A percentile compares a stretch with the other conserved stretches of the same genome.
Conservation (phyloP, 2,329 filamentous ascomycete species). For the Bertia moriformis region DNA sequence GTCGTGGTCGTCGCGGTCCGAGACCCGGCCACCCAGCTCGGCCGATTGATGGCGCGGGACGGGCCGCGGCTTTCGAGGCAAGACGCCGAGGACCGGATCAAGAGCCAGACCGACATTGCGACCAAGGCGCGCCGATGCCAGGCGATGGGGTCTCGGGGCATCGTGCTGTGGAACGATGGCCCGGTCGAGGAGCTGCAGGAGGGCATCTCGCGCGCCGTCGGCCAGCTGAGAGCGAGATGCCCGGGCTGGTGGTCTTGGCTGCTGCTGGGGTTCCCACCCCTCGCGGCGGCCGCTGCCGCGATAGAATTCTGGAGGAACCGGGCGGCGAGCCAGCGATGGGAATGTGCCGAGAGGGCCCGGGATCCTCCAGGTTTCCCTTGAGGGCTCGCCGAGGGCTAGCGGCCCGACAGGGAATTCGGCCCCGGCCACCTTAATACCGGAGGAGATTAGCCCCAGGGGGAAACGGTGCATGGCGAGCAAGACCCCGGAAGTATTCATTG, state of each 20-base stretch:
- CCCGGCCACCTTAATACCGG: too few relatives aligned
- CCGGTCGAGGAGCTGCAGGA: slow-evolving; percentile 53
- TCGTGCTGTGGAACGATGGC: slow-evolving; percentile 85
- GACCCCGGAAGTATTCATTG: too few relatives aligned
- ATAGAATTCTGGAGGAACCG: slow-evolving; percentile 64
- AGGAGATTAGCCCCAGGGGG: too few relatives aligned
- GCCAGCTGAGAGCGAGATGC: slow-evolving; percentile 43
- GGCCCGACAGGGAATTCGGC: too few relatives aligned
- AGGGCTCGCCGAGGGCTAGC: too few relatives aligned
- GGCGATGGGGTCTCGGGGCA: slow-evolving; percentile 47
- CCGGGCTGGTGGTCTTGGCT: slow-evolving; percentile 76
- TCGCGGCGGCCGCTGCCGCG: slow-evolving; percentile 52
- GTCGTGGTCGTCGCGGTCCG: slow-evolving; percentile 76
- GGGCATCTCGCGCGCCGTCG: slow-evolving; percentile 54
- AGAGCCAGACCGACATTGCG: slow-evolving; percentile 72
- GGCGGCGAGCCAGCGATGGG: slow-evolving; percentile 58
- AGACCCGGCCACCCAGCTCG: slow-evolving; percentile 71
- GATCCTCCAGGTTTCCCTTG: too few relatives aligned
- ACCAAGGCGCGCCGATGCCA: slow-evolving; percentile 68
- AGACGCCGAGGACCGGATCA: slow-evolving; percentile 75
- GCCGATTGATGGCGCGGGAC: slow-evolving; percentile 61
- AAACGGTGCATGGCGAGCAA: too few relatives aligned
- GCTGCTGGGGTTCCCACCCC: slow-evolving; percentile 54
- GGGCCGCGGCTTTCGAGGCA: slow-evolving; percentile 57
- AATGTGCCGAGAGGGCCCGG: too few relatives aligned